phyloP scores from a whole-genome alignment of 805 yeast genomes.

The Metschnikowia similis region DNA sequence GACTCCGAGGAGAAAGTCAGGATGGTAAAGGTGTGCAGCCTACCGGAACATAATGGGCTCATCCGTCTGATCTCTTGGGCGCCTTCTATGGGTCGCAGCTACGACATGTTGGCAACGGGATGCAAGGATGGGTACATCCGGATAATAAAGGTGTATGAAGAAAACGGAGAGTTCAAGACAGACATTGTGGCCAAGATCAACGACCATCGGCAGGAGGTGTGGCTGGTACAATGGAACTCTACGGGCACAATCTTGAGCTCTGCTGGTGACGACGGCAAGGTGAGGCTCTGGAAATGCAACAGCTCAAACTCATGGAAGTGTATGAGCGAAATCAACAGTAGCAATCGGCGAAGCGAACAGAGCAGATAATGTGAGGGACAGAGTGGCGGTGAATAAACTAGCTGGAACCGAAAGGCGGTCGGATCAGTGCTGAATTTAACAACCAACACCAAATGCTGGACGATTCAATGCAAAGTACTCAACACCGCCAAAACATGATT shows the following conservation, averaged over 20 bases:
- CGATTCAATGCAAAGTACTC: too few relatives aligned
- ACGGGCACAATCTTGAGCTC: constrained; percentile 91
- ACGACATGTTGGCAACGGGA: constrained; percentile 88
- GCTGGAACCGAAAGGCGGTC: too few relatives aligned
- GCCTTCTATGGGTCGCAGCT: constrained; percentile 88
- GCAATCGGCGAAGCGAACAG: constrained; percentile 16
- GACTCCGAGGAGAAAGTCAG: constrained; percentile 24
- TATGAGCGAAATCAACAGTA: constrained; percentile 59
- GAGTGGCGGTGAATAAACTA: too few relatives aligned
- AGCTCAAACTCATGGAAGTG: constrained; percentile 86
- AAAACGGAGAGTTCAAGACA: constrained; percentile 35
- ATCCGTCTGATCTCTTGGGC: constrained; percentile 94
- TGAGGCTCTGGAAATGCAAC: constrained; percentile 87
- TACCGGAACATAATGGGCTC: constrained; percentile 82
- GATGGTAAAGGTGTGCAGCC: constrained; percentile 52
- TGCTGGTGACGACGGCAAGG: constrained; percentile 93
- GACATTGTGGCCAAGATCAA: constrained; percentile 63
- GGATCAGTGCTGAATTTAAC: too few relatives aligned
- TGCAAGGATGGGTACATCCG: constrained; percentile 93
- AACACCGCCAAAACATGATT: too few relatives aligned
- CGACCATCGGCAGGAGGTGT: constrained; percentile 84
- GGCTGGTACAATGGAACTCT: constrained; percentile 94
- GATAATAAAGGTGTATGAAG: constrained; percentile 68
- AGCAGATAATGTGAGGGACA: neutral
- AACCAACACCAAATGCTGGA: too few relatives aligned